phyloP scores from a whole-genome alignment of 164 flowering plant genomes.

The Kalanchoe fedtschenkoi region DNA sequence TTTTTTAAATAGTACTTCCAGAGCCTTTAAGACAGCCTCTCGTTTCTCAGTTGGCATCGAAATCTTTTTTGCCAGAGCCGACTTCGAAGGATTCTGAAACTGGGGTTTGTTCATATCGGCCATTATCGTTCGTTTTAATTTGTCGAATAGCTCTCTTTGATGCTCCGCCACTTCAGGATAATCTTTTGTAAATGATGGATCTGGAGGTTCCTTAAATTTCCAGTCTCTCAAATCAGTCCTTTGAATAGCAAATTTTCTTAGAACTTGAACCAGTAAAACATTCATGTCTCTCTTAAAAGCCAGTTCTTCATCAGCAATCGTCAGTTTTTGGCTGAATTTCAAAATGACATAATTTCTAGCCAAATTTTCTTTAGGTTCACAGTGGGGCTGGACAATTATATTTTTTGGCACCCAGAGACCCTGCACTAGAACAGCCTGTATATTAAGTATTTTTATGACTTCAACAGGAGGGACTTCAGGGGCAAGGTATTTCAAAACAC shows the following conservation, averaged over 20 bases:
- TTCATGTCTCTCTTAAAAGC: conserved; percentile 5
- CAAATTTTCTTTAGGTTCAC: conserved; percentile 9
- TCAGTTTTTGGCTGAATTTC: conserved; percentile 35
- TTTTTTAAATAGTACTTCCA: conserved; percentile 36
- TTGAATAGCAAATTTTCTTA: conserved; percentile 38
- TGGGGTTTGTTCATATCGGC: neutral
- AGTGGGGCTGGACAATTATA: conserved; percentile 15
- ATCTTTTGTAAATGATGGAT: conserved; percentile 37
- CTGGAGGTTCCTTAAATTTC: conserved; percentile 55
- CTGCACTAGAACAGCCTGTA: conserved; percentile 48
- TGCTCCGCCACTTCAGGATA: conserved; percentile 44
- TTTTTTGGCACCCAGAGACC: conserved; percentile 70
- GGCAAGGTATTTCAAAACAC: conserved; percentile 51
- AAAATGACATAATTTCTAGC: conserved; percentile 52
- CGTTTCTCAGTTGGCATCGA: conserved; percentile 55
- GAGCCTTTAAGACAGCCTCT: conserved; percentile 52
- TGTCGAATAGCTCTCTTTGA: conserved; percentile 34
- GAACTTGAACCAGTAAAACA: conserved; percentile 11
- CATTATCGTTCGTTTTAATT: conserved; percentile 8
- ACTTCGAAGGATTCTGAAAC: conserved; percentile 13
- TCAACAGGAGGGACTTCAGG: conserved; percentile 44
- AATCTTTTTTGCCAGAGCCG: conserved; percentile 8
- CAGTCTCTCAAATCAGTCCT: conserved; percentile 40
- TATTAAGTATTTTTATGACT: conserved; percentile 33
- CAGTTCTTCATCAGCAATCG: conserved; percentile 20